phyloP scores from a whole-genome alignment of 306 rosid genomes.

The Inga leiocalycina region DNA sequence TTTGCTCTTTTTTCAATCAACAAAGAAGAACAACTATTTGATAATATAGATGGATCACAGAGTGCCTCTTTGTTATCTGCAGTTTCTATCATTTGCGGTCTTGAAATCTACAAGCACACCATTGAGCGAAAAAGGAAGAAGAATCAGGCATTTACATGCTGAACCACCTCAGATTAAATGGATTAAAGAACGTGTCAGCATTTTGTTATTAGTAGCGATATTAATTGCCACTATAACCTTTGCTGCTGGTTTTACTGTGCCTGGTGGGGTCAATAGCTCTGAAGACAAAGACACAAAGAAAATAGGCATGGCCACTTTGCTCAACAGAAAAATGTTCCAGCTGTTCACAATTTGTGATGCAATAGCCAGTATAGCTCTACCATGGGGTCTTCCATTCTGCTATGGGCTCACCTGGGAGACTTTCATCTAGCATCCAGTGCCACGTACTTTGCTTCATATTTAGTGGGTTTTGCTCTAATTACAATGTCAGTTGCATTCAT shows the following conservation, averaged over 20 bases:
- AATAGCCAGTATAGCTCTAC: no score
- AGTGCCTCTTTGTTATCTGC: not conserved
- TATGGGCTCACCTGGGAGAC: not conserved
- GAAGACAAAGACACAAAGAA: not conserved
- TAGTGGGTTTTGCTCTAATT: not conserved
- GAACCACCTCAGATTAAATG: not conserved
- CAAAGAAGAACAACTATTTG: not conserved
- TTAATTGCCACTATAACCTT: slow-evolving; percentile 17
- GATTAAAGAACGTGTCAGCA: slow-evolving; percentile 18
- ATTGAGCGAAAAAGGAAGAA: not conserved
- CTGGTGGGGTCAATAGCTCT: not conserved
- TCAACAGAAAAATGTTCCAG: no score
- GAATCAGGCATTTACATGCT: not conserved
- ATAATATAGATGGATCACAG: not conserved
- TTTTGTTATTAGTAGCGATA: slow-evolving; percentile 26
- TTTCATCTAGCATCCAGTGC: not conserved
- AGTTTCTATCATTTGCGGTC: not conserved
- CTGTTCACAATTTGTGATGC: no score
- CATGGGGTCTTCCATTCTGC: no score
- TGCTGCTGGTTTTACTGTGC: not conserved
- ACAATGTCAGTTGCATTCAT: slow-evolving; percentile 7
- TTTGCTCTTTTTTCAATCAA: not conserved
- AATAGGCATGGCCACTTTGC: no score
- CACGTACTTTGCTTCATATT: not conserved
- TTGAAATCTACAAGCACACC: not conserved